These are phyloP conservation scores for Creolimax fragrantissima DNA, from an alignment of 78 protist species.

Conservation along the genomic window DNA sequence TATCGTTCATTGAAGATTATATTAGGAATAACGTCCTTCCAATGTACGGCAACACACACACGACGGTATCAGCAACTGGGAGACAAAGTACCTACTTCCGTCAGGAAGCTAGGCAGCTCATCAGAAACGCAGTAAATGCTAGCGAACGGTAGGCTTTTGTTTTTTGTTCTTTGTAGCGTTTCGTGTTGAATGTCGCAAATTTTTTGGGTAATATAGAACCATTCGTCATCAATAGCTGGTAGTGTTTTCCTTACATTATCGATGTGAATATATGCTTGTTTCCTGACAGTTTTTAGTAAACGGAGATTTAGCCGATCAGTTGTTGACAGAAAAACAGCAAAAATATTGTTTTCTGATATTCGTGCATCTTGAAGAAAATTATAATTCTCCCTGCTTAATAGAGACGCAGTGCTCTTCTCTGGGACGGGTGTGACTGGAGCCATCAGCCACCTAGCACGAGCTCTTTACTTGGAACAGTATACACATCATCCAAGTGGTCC, in stretches of 20 bases:
- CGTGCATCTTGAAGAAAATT: no score
- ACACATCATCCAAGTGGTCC: background rate
- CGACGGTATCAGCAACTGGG: slow-evolving; percentile 37
- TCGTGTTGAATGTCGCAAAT: no score
- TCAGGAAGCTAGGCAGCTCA: slow-evolving; percentile 41
- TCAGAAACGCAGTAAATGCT: background rate
- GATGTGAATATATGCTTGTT: no score
- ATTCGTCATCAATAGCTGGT: no score
- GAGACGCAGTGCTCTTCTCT: slow-evolving; percentile 23
- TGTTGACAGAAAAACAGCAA: no score
- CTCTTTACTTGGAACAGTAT: background rate
- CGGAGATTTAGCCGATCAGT: no score
- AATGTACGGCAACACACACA: slow-evolving; percentile 71
- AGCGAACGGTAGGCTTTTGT: background rate
- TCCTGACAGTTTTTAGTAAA: no score
- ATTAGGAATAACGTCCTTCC: slow-evolving; percentile 52
- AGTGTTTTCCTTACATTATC: no score
- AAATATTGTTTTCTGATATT: no score
- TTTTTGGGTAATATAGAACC: no score
- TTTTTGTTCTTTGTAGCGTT: no score
- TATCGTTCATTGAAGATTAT: slow-evolving; percentile 41
- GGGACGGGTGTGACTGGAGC: slow-evolving; percentile 61
- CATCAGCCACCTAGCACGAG: background rate
- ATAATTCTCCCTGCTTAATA: no score
- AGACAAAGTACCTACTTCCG: slow-evolving; percentile 31